A percentile compares a stretch with the other conserved stretches of the same genome.
These are phyloP conservation scores for Hypoxylon rubiginosum DNA, from an alignment of 2,329 filamentous ascomycete genomes.

Conservation along the genomic window DNA sequence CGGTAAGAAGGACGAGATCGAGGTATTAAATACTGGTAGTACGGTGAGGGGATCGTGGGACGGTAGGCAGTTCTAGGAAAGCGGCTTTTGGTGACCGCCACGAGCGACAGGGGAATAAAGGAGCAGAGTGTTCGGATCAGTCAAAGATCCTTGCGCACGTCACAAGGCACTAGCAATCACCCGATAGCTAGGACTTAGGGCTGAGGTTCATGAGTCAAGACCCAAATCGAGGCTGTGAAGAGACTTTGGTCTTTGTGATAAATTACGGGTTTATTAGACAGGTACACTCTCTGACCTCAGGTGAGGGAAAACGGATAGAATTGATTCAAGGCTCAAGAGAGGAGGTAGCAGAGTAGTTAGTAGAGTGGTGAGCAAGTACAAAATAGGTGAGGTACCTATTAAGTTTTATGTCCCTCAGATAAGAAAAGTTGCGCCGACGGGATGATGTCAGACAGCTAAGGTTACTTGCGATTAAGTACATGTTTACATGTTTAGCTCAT, in stretches of 20 bases:
- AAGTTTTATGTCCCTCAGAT: slow-evolving; percentile 18
- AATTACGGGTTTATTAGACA: not conserved
- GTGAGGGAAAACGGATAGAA: not conserved
- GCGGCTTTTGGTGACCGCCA: slow-evolving; percentile 31
- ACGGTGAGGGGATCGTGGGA: slow-evolving; percentile 35
- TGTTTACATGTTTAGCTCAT: not conserved
- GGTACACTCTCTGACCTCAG: not conserved
- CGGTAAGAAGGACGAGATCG: slow-evolving; percentile 21
- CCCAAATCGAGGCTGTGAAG: not conserved
- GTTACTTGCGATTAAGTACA: not conserved
- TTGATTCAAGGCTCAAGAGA: not conserved
- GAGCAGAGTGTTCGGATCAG: slow-evolving; percentile 23
- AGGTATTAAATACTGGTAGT: slow-evolving; percentile 36
- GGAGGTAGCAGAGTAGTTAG: no score
- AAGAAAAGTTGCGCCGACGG: not conserved
- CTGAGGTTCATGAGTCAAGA: slow-evolving; percentile 2
- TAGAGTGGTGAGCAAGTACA: not conserved
- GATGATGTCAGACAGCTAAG: slow-evolving; percentile 21
- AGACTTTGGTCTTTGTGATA: not conserved
- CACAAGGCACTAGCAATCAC: slow-evolving; percentile 20
- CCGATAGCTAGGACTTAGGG: not conserved
- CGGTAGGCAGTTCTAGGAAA: slow-evolving; percentile 12
- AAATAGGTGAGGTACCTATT: not conserved
- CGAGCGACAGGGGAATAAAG: slow-evolving; percentile 32
- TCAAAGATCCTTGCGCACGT: slow-evolving; percentile 36